Conservation (phyloP, 2,329 filamentous ascomycete species). For the Uncinocarpus reesii region DNA sequence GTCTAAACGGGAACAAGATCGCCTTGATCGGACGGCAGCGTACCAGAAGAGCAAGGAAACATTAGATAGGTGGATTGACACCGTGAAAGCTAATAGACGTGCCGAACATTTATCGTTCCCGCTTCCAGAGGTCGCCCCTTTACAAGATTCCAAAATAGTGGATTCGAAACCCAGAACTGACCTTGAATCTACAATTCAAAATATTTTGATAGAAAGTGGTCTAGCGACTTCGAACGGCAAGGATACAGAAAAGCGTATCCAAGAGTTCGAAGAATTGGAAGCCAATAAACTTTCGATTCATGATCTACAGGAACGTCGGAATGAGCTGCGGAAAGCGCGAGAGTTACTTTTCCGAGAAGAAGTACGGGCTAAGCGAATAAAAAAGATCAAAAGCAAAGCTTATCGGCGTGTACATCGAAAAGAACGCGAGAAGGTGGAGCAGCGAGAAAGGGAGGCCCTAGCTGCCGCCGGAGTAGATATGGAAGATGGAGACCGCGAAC, state of each 20-base stretch:
- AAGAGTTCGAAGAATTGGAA: slow-evolving; percentile 58
- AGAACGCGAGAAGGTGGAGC: slow-evolving; percentile 52
- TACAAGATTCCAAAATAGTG: slow-evolving; percentile 45
- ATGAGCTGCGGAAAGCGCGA: slow-evolving; percentile 66
- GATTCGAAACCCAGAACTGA: slow-evolving; percentile 60
- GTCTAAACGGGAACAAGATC: slow-evolving; percentile 75
- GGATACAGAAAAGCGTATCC: slow-evolving; percentile 53
- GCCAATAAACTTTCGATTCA: slow-evolving; percentile 62
- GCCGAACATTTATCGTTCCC: slow-evolving; percentile 88
- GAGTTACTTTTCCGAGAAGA: slow-evolving; percentile 84
- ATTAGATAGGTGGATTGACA: slow-evolving; percentile 82
- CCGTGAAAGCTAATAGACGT: slow-evolving; percentile 83
- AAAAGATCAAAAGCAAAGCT: slow-evolving; percentile 97
- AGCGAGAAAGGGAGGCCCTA: slow-evolving; percentile 48
- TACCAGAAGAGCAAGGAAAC: slow-evolving; percentile 89
- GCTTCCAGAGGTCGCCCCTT: slow-evolving; percentile 59
- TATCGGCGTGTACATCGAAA: slow-evolving; percentile 88
- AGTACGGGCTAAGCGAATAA: slow-evolving; percentile 79
- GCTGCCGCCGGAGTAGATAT: slow-evolving; percentile 50
- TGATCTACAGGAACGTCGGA: slow-evolving; percentile 61
- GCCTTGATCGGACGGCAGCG: slow-evolving; percentile 68
- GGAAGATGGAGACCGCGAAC: slow-evolving; percentile 55
- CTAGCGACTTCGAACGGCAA: slow-evolving; percentile 51
- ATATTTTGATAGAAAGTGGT: slow-evolving; percentile 82
- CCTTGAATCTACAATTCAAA: slow-evolving; percentile 74